Base-by-base conservation (phyloP, 345 rosid genomes). In the Orychophragmus violaceus region DNA sequence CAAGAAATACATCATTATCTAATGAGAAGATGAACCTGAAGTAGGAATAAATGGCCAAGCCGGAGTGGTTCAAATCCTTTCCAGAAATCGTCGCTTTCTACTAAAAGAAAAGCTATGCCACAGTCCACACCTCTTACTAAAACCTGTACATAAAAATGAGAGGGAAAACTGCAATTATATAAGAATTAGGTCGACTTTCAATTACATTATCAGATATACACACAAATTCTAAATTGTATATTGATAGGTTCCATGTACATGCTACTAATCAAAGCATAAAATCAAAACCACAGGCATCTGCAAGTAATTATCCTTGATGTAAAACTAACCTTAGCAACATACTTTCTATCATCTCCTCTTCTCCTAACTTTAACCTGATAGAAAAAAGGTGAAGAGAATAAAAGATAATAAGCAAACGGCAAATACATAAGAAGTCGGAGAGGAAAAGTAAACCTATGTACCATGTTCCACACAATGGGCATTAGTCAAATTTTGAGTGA, bases 331-430 rank as follows among this genome's bases (percentile, higher is more conserved):
- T 90, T 94, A 8, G 97, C 95, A 13, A 90, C 90, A 48, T 94
- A 90, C 74, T 94, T 94, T 41, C 84, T 81, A 75, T 94, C 96
- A 87, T 94, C 97, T 55, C 97, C 96, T 77, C 99, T 84, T 83
- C 90, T 85, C 78, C 90, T 94, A 63, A 90, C 96, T 79, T 90
- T 94, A 59, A 93, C 96, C 98, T 93, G 81, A 63, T 59, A 4
- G 61, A 70, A 59, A 57, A 10, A 37, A 59, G 63, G 55, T 29
- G 13, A 62, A n/a, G 16, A 39, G 8, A 59, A 41, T 2, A 13
- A 46, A n/a, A 59, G 44, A 49, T 22, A 16, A 27, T 3, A 62
- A 33, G 56, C 14, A 57, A 45, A 46, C 0, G 18, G 33, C 2
- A 36, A 13, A 13, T 3, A 22, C 7, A 53, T 2, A 36, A 14